Percentiles rank a stretch among this genome's conserved stretches.
These are phyloP conservation scores for Penicillium brevicompactum DNA, from an alignment of 2,329 filamentous ascomycete genomes.

Conservation along the genomic window DNA sequence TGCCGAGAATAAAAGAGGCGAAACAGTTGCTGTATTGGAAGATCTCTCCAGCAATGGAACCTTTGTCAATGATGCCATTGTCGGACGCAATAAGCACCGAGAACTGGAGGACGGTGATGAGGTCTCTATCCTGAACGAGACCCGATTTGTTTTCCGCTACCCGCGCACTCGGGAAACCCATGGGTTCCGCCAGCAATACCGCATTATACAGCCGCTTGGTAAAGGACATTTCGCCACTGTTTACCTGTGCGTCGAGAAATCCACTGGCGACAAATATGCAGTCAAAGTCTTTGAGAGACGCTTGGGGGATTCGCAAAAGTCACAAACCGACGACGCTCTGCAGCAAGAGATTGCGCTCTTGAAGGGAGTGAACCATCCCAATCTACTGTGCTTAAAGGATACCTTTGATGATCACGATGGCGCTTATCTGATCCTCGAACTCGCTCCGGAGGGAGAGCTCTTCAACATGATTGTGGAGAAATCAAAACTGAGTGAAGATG, in stretches of 20 bases:
- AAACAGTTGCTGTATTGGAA: conserved; percentile 73
- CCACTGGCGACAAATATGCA: conserved; percentile 78
- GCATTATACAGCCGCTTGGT: conserved; percentile 78
- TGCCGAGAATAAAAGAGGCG: conserved; percentile 59
- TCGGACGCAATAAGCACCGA: conserved; percentile 88
- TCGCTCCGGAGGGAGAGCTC: conserved; percentile 88
- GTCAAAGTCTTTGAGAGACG: conserved; percentile 95
- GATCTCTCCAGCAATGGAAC: conserved; percentile 96
- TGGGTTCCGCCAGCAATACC: conserved; percentile 84
- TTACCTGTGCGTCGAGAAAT: conserved; percentile 85
- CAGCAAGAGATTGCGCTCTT: conserved; percentile 96
- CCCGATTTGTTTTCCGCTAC: conserved; percentile 89
- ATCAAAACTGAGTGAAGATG: conserved; percentile 79
- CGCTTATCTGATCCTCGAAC: conserved; percentile 87
- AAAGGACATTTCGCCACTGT: conserved; percentile 96
- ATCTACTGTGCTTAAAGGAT: conserved; percentile 89
- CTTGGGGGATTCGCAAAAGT: conserved; percentile 76
- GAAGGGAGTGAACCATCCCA: conserved; percentile 95
- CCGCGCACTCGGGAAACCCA: conserved; percentile 73
- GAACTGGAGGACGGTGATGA: conserved; percentile 90
- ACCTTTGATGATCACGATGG: conserved; percentile 90
- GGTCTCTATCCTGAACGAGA: conserved; percentile 80
- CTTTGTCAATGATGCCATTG: conserved; percentile 87
- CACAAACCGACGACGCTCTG: conserved; percentile 74
- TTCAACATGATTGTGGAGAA: conserved; percentile 95